phyloP scores from a whole-genome alignment of 805 yeast species.

The Candida vartiovaarae region DNA sequence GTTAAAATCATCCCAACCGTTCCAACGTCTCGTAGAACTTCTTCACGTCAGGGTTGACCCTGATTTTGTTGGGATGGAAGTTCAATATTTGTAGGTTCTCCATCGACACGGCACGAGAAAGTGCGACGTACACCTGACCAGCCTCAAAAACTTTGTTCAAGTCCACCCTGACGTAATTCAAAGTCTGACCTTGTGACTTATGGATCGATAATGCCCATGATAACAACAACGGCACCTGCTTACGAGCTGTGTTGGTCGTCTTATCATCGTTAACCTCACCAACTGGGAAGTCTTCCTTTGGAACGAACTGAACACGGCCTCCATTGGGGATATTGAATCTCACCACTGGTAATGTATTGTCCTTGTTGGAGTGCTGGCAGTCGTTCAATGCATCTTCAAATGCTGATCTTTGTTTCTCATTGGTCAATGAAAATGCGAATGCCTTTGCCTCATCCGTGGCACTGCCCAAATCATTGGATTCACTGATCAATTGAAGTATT shows the following conservation, averaged over 20 bases:
- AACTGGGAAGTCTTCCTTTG: constrained; percentile 11
- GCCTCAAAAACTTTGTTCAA: constrained; percentile 61
- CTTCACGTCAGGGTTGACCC: constrained; percentile 53
- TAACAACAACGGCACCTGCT: constrained; percentile 61
- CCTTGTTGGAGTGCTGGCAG: neutral
- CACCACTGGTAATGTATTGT: constrained; percentile 35
- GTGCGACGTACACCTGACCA: constrained; percentile 81
- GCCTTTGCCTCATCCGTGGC: constrained; percentile 16
- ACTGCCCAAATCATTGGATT: constrained; percentile 31
- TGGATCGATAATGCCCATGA: constrained; percentile 85
- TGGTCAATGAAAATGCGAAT: neutral
- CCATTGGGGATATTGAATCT: constrained; percentile 34
- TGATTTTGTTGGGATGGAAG: constrained; percentile 51
- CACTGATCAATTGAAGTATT: constrained; percentile 3
- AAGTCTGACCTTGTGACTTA: constrained; percentile 81
- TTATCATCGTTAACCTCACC: constrained; percentile 28
- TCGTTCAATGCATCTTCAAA: neutral
- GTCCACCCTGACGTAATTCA: constrained; percentile 64
- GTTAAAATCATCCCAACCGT: neutral
- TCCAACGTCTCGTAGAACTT: constrained; percentile 49
- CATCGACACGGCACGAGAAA: constrained; percentile 68
- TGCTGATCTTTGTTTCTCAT: neutral
- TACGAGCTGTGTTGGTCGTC: constrained; percentile 30
- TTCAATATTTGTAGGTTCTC: constrained; percentile 60
- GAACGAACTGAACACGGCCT: constrained; percentile 5